Evolutionary conservation across 2,329 filamentous ascomycete species (phyloP).

Genomic region (Colletotrichum sp.): DNA sequence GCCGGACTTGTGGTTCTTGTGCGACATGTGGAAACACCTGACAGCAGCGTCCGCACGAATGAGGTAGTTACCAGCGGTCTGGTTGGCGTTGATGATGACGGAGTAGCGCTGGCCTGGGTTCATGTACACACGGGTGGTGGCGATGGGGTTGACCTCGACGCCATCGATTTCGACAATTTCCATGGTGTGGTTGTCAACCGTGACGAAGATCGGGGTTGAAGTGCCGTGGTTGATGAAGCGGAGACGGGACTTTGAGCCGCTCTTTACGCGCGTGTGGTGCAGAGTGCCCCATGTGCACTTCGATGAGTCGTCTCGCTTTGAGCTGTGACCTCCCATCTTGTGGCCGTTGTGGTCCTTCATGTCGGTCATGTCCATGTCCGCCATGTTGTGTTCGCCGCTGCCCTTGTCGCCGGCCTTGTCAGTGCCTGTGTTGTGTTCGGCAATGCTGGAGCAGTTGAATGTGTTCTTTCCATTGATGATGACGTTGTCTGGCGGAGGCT

Average conservation of each 20-base stretch:
- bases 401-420: not conserved
- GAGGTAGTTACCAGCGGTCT: constrained; percentile 34
- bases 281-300: constrained; percentile 34
- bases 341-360: not conserved
- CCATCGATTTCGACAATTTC: constrained; percentile 45
- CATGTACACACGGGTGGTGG: constrained; percentile 37
- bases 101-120: constrained; percentile 44
- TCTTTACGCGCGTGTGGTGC: constrained; percentile 34
- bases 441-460: constrained; percentile 33
- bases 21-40: constrained; percentile 18
- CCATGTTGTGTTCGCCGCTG: not conserved
- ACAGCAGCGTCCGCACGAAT: constrained; percentile 33
- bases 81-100: constrained; percentile 37
- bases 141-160: constrained; percentile 38
- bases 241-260: constrained; percentile 32
- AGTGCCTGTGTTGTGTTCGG: constrained; percentile 22
- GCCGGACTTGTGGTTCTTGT: not conserved
- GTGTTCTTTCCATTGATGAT: constrained; percentile 43
- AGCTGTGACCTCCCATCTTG: not conserved
- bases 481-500: constrained; percentile 44
- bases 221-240: constrained; percentile 45
- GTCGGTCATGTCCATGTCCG: not conserved
- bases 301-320: not conserved
- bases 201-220: constrained; percentile 42
- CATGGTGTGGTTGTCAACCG: constrained; percentile 41